Percentiles rank a stretch among this genome's conserved stretches.
Evolutionary conservation across 2,329 filamentous ascomycete genomes (phyloP).

Genomic region (Aspergillus uvarum): DNA sequence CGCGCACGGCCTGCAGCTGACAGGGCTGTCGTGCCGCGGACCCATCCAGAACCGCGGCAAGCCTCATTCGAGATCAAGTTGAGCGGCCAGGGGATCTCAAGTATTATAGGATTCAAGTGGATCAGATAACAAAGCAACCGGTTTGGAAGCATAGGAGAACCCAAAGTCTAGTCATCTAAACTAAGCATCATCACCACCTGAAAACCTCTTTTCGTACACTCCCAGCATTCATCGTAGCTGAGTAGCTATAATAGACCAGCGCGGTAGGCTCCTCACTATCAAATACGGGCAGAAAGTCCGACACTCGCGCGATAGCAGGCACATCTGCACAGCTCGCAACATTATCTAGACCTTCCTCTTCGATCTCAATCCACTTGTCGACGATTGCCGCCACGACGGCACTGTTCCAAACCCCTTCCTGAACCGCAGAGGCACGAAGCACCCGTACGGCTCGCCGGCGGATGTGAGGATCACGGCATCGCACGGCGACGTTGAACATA

Average conservation of each 20-base stretch:
- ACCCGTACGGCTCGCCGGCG: not conserved
- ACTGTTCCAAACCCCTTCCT: not conserved
- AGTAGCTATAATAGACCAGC: not conserved
- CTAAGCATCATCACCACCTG: not conserved
- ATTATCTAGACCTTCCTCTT: not conserved
- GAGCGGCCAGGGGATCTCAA: no score
- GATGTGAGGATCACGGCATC: not conserved
- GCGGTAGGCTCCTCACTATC: not conserved
- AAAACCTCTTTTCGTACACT: not conserved
- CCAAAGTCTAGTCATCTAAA: no score
- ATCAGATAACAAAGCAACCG: no score
- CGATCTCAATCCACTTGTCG: slow-evolving; percentile 2
- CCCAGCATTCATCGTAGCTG: not conserved
- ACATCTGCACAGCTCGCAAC: not conserved
- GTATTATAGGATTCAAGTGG: no score
- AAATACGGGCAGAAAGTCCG: not conserved
- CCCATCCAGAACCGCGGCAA: no score
- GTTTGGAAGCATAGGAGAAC: no score
- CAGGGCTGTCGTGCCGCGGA: no score
- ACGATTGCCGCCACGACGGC: not conserved
- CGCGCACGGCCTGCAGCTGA: no score
- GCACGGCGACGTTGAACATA: not conserved
- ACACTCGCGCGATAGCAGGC: not conserved
- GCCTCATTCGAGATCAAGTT: no score
- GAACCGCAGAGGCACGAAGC: not conserved